Conservation (phyloP, 2,329 filamentous ascomycete species). For the Talaromyces sp. region DNA sequence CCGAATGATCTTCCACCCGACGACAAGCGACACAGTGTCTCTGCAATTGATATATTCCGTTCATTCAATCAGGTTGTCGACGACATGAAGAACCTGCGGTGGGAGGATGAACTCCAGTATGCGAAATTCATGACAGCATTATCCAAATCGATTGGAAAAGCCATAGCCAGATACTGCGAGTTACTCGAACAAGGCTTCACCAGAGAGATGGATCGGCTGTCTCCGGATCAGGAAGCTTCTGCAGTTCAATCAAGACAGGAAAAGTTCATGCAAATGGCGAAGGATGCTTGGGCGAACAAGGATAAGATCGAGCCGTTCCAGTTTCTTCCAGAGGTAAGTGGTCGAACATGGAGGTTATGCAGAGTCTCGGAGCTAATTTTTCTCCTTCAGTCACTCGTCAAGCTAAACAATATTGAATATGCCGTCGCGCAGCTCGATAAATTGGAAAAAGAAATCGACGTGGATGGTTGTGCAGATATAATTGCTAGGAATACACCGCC, state of each 20-base stretch:
- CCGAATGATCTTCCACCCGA: slow-evolving; percentile 65
- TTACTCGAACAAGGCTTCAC: slow-evolving; percentile 79
- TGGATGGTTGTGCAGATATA: slow-evolving; percentile 82
- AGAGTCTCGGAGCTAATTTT: background rate
- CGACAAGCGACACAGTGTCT: slow-evolving; percentile 85
- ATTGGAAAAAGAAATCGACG: slow-evolving; percentile 83
- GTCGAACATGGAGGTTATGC: background rate
- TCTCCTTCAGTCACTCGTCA: slow-evolving; percentile 79
- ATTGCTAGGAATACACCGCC: slow-evolving; percentile 72
- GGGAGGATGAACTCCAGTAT: slow-evolving; percentile 90
- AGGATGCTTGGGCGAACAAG: slow-evolving; percentile 86
- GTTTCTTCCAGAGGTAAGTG: slow-evolving; percentile 80
- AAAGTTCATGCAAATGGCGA: slow-evolving; percentile 87
- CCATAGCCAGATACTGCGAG: slow-evolving; percentile 87
- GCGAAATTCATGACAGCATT: slow-evolving; percentile 96
- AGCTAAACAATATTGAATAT: slow-evolving; percentile 96
- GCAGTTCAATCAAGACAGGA: slow-evolving; percentile 80
- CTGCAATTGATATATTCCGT: slow-evolving; percentile 87
- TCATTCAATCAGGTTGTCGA: slow-evolving; percentile 91
- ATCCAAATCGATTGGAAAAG: slow-evolving; percentile 76
- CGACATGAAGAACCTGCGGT: slow-evolving; percentile 79
- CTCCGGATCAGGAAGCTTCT: slow-evolving; percentile 78
- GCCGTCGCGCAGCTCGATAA: slow-evolving; percentile 89
- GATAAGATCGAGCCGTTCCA: slow-evolving; percentile 96
- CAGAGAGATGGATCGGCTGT: slow-evolving; percentile 88